These are phyloP conservation scores for Alternaria sp. DNA, from an alignment of 2,329 filamentous ascomycete species.

Conservation along the genomic window DNA sequence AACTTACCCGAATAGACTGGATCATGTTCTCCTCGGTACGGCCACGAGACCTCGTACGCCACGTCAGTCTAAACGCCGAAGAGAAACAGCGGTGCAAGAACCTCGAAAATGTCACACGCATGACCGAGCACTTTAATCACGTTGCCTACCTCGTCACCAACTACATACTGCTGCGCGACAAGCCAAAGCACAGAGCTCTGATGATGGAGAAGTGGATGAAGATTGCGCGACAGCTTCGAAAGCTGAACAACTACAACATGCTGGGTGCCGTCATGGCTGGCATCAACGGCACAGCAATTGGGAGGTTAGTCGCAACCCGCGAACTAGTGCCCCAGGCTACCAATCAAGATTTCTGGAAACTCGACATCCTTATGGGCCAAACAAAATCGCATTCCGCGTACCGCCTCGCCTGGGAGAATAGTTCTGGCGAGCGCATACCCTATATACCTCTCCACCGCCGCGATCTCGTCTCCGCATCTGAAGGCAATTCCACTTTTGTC, in stretches of 20 bases:
- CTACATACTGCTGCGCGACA: constrained; percentile 80
- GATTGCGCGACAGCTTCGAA: constrained; percentile 82
- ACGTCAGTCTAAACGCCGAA: constrained; percentile 78
- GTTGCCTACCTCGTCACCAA: constrained; percentile 65
- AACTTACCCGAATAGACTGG: constrained; percentile 97
- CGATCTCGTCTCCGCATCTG: constrained; percentile 90
- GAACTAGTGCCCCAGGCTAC: constrained; percentile 75
- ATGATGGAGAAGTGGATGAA: constrained; percentile 97
- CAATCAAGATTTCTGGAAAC: constrained; percentile 84
- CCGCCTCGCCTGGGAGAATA: constrained; percentile 97
- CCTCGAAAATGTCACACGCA: constrained; percentile 87
- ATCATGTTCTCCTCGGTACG: constrained; percentile 96
- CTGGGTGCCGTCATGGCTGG: constrained; percentile 93
- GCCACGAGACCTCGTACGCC: constrained; percentile 89
- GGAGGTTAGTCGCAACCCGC: constrained; percentile 82
- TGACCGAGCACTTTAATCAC: constrained; percentile 83
- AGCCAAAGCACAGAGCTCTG: constrained; percentile 90
- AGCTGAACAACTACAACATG: constrained; percentile 96
- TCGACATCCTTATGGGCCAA: constrained; percentile 91
- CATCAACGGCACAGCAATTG: constrained; percentile 86
- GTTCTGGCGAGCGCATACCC: constrained; percentile 86
- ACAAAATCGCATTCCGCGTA: constrained; percentile 95
- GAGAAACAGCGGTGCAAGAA: constrained; percentile 79
- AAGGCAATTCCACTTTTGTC: constrained; percentile 90
- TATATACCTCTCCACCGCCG: constrained; percentile 90